Base-by-base conservation (phyloP, 441 rosid species). In the Erysimum cheiri region DNA sequence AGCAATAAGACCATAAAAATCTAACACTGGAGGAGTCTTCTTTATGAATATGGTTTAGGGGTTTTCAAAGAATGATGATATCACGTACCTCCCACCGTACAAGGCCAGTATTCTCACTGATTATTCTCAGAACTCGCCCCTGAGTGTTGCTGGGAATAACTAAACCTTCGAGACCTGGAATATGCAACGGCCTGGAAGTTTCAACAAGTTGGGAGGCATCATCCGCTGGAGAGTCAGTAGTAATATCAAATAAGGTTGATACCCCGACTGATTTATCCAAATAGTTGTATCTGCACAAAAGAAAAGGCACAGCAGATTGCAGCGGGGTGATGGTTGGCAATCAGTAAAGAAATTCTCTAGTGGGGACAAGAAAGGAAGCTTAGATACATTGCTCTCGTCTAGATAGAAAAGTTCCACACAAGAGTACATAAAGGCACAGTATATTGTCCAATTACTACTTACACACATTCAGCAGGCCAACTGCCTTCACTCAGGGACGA, bases 401-500 rank as follows among this genome's bases (percentile, higher is more conserved):
- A 77, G 48, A 71, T 62, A 72, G 35, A 60, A 49, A 40, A 44
- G 17, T 61, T 67, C 19, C 52, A 54, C 19, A 35, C 41, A 55
- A 48, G 53, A 44, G 41, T 60, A 49, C 75, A 41, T 43, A 58
- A 17, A 29, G 4, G 48, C 52, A 43, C 32, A 24, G 54, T 17
- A 43, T 43, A 64, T 48, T 40, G 15, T 31, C 66, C 22, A 39
- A 49, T 26, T 49, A 49, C 50, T 73, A 87, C 99, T 89, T 83
- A 96, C 99, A 88, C 98, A 44, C 99, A 96, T 82, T 92, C 93
- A 39, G 98, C 86, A 37, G 99, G 97, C 99, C 99, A 96, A 69
- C 86, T 83, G 77, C 99, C 99, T 80, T 92, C 98, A 80, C 95
- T 84, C 68, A 96, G 90, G 72, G 96, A 85, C 60, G 97, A 86